Evolutionary conservation across 73 alveolate genomes (phyloP), one percentile per base, ranked within the genome.

Genomic region (Paramecium tetraurelia): DNA sequence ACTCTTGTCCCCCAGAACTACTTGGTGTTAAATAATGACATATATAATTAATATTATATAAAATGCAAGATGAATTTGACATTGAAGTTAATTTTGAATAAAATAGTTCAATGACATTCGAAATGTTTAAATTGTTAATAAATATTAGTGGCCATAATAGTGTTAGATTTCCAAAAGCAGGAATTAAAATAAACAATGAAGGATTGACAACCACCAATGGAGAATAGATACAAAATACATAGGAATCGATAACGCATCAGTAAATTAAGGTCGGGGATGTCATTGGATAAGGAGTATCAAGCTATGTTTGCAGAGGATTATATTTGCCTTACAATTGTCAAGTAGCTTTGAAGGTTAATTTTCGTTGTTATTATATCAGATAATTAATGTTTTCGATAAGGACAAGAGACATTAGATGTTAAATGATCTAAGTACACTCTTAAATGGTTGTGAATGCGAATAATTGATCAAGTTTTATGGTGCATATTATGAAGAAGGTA

Each of bases 401-500:
- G 95, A 72, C 27, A 93, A 93, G 40, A 93, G 98, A 48, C 95
- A 95, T 58, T 92, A 95, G 69, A 87, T 95, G 84, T 63, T 88
- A 29, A 95, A 92, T 92, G 98, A 95, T 88, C 70, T 95, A 76
- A 41, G 69, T n/a, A 48, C 80, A 21, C 46, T 85, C 14, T 48
- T 69, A 14, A 50, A 92, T 69, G 88, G 92, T 69, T 48, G 77
- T 57, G 72, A 58, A 89, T 72, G 87, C 92, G 85, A 92, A 20
- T 70, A 71, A 36, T 92, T 92, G 92, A 92, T 96, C 46, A 86
- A 89, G 35, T 94, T 95, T 70, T 96, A 92, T 85, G 98, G 98
- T 20, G 98, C 99, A 22, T 96, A 86, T 86, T 96, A 93, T 48
- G 97, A 96, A 85, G 99, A 96, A 69, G 98, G 98, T 57, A 95